Evolutionary conservation across 2,329 filamentous ascomycete genomes (phyloP).

Genomic region (Alternaria metachromatica): DNA sequence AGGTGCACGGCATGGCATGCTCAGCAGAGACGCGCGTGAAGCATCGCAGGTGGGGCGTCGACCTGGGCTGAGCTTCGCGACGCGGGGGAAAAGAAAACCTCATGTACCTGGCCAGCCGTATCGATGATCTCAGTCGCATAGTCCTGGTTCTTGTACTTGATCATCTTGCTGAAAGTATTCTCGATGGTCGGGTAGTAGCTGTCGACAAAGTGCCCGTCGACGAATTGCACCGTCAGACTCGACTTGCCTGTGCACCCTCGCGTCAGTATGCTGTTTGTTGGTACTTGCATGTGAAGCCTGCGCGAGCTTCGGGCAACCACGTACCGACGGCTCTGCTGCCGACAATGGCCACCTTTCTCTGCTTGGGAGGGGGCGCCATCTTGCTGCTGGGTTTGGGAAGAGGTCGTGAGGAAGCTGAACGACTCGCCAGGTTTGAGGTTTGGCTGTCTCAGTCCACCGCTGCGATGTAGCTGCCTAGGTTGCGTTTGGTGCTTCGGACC

Average conservation of each 20-base stretch:
- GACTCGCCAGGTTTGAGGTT: conserved; percentile 31
- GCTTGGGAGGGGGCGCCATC: conserved; percentile 75
- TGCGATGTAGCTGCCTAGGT: conserved; percentile 31
- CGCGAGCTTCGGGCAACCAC: conserved; percentile 28
- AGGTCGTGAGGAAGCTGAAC: conserved; percentile 23
- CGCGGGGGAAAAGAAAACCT: conserved; percentile 28
- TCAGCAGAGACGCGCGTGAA: conserved; percentile 1
- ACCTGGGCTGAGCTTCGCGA: conserved; percentile 18
- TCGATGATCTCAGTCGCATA: conserved; percentile 97
- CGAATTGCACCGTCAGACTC: conserved; percentile 94
- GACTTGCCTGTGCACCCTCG: conserved; percentile 76
- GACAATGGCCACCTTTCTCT: conserved; percentile 94
- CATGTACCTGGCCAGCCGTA: conserved; percentile 85
- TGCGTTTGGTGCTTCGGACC: conserved; percentile 24
- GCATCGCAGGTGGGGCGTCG: conserved; percentile 19
- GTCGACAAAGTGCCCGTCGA: conserved; percentile 97
- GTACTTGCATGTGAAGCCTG: conserved; percentile 20
- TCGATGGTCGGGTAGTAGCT: conserved; percentile 99
- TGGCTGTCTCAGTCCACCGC: conserved; percentile 23
- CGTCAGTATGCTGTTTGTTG: conserved; percentile 22
- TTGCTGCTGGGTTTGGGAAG: conserved; percentile 27
- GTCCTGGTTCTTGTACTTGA: conserved; percentile 90
- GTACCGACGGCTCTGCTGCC: conserved; percentile 91
- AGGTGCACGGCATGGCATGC: not conserved
- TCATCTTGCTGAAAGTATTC: conserved; percentile 97